phyloP scores from a whole-genome alignment of 1,284 basidiomycete genomes.

The Sporisorium iseilematis-ciliati region DNA sequence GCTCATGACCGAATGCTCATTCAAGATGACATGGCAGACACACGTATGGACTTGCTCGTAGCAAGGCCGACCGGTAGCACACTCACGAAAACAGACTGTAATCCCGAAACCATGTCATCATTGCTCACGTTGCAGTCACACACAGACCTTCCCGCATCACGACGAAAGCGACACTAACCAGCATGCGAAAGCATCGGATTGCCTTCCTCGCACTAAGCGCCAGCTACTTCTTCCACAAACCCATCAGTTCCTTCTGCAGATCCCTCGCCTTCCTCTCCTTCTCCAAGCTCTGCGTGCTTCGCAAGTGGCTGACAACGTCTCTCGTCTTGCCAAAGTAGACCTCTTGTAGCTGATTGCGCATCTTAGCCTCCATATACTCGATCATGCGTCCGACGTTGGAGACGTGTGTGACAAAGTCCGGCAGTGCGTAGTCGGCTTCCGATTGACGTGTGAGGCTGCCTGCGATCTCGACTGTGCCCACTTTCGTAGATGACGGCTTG shows the following conservation, averaged over 20 bases:
- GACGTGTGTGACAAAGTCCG: conserved; percentile 78
- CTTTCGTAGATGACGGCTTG: conserved; percentile 63
- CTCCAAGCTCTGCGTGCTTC: conserved; percentile 87
- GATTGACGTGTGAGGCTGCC: conserved; percentile 97
- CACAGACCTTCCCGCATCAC: too few relatives aligned
- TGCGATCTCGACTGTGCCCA: conserved; percentile 85
- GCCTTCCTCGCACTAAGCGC: not conserved
- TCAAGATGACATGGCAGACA: too few relatives aligned
- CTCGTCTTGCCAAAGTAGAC: conserved; percentile 99
- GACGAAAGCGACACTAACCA: too few relatives aligned
- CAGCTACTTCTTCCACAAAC: conserved; percentile 70
- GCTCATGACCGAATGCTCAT: too few relatives aligned
- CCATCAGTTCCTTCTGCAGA: conserved; percentile 92
- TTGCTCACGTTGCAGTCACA: too few relatives aligned
- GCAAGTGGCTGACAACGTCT: conserved; percentile 90
- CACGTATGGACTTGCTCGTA: too few relatives aligned
- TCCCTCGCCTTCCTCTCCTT: conserved; percentile 83
- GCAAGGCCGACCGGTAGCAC: too few relatives aligned
- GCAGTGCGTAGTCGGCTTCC: conserved; percentile 72
- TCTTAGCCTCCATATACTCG: conserved; percentile 99
- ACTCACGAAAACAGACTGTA: too few relatives aligned
- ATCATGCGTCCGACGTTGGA: conserved; percentile 92
- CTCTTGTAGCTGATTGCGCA: conserved; percentile 84
- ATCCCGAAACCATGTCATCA: too few relatives aligned
- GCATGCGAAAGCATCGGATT: conserved; percentile 5